A percentile compares a stretch with the other conserved stretches of the same genome.
phyloP scores from a whole-genome alignment of 2,329 filamentous ascomycete genomes.

The Venturiaceae sp. region DNA sequence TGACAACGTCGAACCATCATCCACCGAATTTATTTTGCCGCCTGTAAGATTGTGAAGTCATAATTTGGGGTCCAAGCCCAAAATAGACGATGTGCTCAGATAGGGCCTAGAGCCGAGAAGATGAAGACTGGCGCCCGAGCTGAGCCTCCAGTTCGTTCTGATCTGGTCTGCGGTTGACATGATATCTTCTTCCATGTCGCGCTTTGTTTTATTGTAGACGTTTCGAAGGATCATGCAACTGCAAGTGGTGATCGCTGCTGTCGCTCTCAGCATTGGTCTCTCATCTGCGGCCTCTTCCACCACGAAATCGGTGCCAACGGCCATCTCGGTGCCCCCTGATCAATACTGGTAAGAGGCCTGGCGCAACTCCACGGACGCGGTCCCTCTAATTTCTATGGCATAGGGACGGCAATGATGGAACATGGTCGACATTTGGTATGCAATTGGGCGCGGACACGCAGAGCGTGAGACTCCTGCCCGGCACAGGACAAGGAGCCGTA shows the following conservation, averaged over 20 bases:
- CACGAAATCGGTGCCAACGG: neutral
- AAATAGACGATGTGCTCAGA: too few species aligned
- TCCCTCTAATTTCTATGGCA: neutral
- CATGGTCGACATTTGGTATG: slow-evolving; percentile 9
- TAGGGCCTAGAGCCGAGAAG: too few species aligned
- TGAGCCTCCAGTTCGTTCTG: too few species aligned
- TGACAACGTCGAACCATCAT: too few species aligned
- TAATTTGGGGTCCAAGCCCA: too few species aligned
- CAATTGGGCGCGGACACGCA: slow-evolving; percentile 9
- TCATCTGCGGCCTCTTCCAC: neutral
- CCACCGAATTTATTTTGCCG: too few species aligned
- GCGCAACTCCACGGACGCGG: neutral
- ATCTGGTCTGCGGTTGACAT: too few species aligned
- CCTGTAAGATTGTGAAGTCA: too few species aligned
- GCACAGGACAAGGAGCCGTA: neutral
- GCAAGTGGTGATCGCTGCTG: neutral
- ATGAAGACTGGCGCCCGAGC: too few species aligned
- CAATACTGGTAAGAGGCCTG: slow-evolving; percentile 10
- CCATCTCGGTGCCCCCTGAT: slow-evolving; percentile 10
- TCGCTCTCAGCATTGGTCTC: neutral
- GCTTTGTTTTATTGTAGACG: too few species aligned
- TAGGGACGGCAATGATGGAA: slow-evolving; percentile 10
- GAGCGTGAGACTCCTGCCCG: slow-evolving; percentile 7
- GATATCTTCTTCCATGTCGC: too few species aligned
- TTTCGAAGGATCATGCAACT: too few species aligned